Conservation (phyloP, 2,329 filamentous ascomycete species). For the Fonsecaea erecta region DNA sequence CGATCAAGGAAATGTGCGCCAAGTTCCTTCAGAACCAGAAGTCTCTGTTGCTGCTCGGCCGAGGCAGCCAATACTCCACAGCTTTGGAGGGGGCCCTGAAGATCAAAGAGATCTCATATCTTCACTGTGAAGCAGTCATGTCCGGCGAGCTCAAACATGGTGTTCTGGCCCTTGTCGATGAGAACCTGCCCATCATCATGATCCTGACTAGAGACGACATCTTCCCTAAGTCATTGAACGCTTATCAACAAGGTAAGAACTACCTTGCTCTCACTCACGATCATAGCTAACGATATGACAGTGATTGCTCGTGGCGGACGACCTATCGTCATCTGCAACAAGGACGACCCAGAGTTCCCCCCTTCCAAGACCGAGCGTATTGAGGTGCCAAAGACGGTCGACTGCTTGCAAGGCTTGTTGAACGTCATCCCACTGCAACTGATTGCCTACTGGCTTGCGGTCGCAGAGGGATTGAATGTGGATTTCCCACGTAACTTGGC, state of each 20-base stretch:
- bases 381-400: slow-evolving; percentile 93
- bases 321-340: slow-evolving; percentile 98
- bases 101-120: slow-evolving; percentile 99
- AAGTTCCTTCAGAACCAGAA: slow-evolving; percentile 97
- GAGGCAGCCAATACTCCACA: slow-evolving; percentile 95
- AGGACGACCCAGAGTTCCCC: slow-evolving; percentile 85
- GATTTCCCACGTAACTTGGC: slow-evolving; percentile 98
- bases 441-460: slow-evolving; percentile 98
- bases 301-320: slow-evolving; percentile 95
- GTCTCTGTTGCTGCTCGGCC: slow-evolving; percentile 87
- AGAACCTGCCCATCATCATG: slow-evolving; percentile 99
- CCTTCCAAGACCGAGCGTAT: slow-evolving; percentile 91
- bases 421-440: slow-evolving; percentile 98
- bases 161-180: slow-evolving; percentile 94
- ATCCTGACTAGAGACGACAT: slow-evolving; percentile 95
- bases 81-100: slow-evolving; percentile 95
- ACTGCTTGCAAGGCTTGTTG: slow-evolving; percentile 92
- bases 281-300: slow-evolving; percentile 47
- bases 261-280: slow-evolving; percentile 22
- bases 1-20: slow-evolving; percentile 91
- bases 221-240: slow-evolving; percentile 98
- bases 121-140: slow-evolving; percentile 99
- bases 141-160: slow-evolving; percentile 99
- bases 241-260: slow-evolving; percentile 87
- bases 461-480: slow-evolving; percentile 93